Base-by-base conservation (phyloP, 1,284 basidiomycete genomes). In the Gomphus bonarii region DNA sequence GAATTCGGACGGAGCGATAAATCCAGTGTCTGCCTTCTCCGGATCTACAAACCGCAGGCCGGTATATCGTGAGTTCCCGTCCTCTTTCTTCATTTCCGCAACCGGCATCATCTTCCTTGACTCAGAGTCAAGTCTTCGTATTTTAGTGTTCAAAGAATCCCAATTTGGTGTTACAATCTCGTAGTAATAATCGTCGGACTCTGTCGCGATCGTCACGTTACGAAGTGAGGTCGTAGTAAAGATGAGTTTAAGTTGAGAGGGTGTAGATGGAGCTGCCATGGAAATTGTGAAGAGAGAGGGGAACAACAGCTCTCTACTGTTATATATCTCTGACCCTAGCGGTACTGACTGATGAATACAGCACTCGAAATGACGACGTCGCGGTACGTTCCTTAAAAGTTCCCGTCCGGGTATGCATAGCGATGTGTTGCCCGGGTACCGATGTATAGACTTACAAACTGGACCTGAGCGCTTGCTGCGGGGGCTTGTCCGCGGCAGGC, bases 81-180 rank as follows among this genome's bases (percentile, higher is more conserved):
- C 65, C 47, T 70, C 67, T 58, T 69, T 72, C 58, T 67, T 61
- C 50, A 76, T 58, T 60, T 66, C 68, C 8, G 66, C 73, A 48
- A 71, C 65, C 54, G 67, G 54, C 40, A 70, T 64, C 57, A 71
- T 73, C 60, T 62, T 66, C 25, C 63, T 64, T n/a, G 62, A 63
- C 57, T 70, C 67, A 28, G 66, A 63, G 58, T 72, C 66, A 36
- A 73, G 66, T 57, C 69, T 65, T 50, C 64, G 65, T 36, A 75
- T 64, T 50, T 66, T 70, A 60, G 74, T 75, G 59, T 65, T 40
- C 50, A 68, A 62, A 9, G 67, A 63, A 55, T 71, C 71, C 73
- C 74, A 73, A 48, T 67, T 65, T 6, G 71, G 73, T 42, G 74
- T 76, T 42, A 69, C 65, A 58, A 75, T 62, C 57, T 74, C 74